Base-by-base conservation (phyloP, 352 stramenopile genomes). In the Phytophthora constricta region DNA sequence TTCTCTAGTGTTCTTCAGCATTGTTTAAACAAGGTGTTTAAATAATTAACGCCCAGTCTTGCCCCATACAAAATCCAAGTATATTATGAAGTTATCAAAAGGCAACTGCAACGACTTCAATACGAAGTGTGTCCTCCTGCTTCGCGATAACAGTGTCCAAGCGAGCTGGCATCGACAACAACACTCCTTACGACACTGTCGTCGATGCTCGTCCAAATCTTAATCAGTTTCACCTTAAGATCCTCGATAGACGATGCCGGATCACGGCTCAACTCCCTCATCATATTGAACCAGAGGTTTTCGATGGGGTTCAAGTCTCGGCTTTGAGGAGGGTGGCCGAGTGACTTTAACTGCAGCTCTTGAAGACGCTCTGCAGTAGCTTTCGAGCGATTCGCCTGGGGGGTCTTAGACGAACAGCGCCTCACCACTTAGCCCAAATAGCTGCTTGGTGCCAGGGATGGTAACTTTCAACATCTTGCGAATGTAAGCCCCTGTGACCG, bases 251-350 rank as follows among this genome's bases (percentile, higher is more conserved):
- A 37, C 7, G 31, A 13, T 11, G 31, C 31, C 7, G 31, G 31
- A 11, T 7, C 31, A 11, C 13, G 13, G 31, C 13, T 37, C 13
- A 37, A 11, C 31, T 37, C 31, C n/a, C 28, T 5, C 4, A 58
- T 65, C 48, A 54, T 54, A 5, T 47, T 47, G 1, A 11, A 14
- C 37, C 25, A 58, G 4, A 65, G 22, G 27, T 58, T 65, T 41
- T 65, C 48, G 25, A 58, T 65, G 1, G 39, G 58, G 17, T 65
- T 58, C 5, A 65, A 25, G 20, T 65, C 39, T 16, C 41, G 26
- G 39, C 34, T 57, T 26, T 65, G 57, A 17, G 33, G 42, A 9
- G 57, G 58, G 27, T 65, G 47, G 1, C 47, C 13, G 20, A 58
- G 23, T 22, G 48, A 22, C 10, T 39, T 53, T 26, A 53, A 25